Evolutionary conservation across 1,284 basidiomycete genomes (phyloP).

Genomic region (Volvariella volvacea): DNA sequence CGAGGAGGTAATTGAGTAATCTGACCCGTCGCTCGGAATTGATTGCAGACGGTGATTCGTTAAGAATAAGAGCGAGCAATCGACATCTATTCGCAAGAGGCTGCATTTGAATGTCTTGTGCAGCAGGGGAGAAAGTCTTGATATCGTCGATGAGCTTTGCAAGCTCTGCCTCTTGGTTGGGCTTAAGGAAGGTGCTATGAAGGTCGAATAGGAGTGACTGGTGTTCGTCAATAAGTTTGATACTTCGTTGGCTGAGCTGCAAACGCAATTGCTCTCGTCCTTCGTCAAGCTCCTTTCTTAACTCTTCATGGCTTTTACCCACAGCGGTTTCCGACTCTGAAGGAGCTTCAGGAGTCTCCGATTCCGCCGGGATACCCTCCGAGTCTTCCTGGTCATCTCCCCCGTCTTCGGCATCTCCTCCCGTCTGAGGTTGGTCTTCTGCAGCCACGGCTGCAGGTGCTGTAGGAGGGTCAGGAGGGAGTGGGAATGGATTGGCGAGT

Average conservation of each 20-base stretch:
- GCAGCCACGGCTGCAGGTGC: slow-evolving; percentile 11
- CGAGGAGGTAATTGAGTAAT: slow-evolving; percentile 61
- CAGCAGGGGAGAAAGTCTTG: slow-evolving; percentile 56
- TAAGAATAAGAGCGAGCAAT: slow-evolving; percentile 78
- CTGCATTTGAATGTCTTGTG: slow-evolving; percentile 64
- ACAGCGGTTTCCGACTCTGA: slow-evolving; percentile 18
- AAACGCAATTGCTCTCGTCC: slow-evolving; percentile 63
- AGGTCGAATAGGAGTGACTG: slow-evolving; percentile 88
- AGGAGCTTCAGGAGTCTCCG: slow-evolving; percentile 14
- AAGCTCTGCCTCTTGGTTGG: slow-evolving; percentile 56
- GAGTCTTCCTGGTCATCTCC: slow-evolving; percentile 8
- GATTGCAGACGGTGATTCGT: slow-evolving; percentile 61
- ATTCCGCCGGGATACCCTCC: slow-evolving; percentile 11
- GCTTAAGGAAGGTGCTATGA: slow-evolving; percentile 70
- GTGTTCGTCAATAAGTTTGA: slow-evolving; percentile 82
- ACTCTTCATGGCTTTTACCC: slow-evolving; percentile 52
- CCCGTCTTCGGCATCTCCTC: slow-evolving; percentile 1
- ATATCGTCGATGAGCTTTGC: slow-evolving; percentile 68
- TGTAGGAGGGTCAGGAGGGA: slow-evolving; percentile 57
- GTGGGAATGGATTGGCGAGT: slow-evolving; percentile 75
- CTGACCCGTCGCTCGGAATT: slow-evolving; percentile 41
- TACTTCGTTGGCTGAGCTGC: slow-evolving; percentile 60
- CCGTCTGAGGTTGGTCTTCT: background rate
- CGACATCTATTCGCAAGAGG: slow-evolving; percentile 78
- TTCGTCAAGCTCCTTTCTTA: slow-evolving; percentile 58